Conservation (phyloP, 495 filamentous ascomycete species). For the Evansstolkia leycettana region DNA sequence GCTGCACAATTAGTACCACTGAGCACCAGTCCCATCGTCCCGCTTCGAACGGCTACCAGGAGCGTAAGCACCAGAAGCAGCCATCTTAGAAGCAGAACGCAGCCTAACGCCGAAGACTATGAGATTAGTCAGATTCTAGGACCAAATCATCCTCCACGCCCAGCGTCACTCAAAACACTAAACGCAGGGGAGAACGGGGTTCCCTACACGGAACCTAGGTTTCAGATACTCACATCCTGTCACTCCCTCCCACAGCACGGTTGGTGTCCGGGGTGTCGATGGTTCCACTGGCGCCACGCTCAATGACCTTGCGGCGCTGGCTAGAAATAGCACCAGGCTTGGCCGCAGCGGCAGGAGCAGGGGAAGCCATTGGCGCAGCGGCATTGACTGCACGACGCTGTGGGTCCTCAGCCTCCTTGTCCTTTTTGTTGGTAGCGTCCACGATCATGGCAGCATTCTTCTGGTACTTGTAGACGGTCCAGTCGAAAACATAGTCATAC, state of each 20-base stretch:
- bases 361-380: conserved; percentile 45
- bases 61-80: conserved; percentile 52
- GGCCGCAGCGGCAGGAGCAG: conserved; percentile 40
- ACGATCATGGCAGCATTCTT: conserved; percentile 93
- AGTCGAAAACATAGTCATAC: conserved; percentile 99
- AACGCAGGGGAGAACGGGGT: conserved; percentile 62
- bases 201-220: conserved; percentile 90
- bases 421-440: conserved; percentile 61
- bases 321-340: conserved; percentile 63
- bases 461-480: conserved; percentile 99
- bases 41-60: conserved; percentile 68
- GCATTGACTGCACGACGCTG: conserved; percentile 48
- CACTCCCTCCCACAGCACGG: conserved; percentile 81
- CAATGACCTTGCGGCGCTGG: conserved; percentile 75
- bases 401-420: conserved; percentile 68
- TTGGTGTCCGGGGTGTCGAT: conserved; percentile 74
- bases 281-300: conserved; percentile 51
- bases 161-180: conserved; percentile 71
- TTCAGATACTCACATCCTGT: conserved; percentile 96
- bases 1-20: conserved; percentile 48
- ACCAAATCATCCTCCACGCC: conserved; percentile 59
- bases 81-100: conserved; percentile 83
- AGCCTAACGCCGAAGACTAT: conserved; percentile 89
- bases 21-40: conserved; percentile 47
- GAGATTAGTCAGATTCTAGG: conserved; percentile 69